These are phyloP conservation scores for Talaromyces sp. DNA, from an alignment of 2,329 filamentous ascomycete species.

Conservation along the genomic window DNA sequence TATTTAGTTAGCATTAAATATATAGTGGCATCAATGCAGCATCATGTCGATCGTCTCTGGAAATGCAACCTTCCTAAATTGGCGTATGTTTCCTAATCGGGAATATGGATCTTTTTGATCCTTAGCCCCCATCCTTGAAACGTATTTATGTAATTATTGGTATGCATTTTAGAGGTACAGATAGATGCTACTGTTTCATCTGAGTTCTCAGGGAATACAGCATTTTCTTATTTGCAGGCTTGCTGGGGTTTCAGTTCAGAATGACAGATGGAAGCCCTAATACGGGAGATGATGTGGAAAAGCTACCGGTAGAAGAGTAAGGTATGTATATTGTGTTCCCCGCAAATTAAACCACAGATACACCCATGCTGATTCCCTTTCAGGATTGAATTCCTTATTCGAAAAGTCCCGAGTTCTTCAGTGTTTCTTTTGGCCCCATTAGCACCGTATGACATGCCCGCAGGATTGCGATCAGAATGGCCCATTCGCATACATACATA, in stretches of 20 bases:
- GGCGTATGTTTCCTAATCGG: neutral
- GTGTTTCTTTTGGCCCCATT: neutral
- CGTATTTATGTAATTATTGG: too few relatives aligned
- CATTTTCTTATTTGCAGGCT: neutral
- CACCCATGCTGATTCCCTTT: neutral
- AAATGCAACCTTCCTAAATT: conserved; percentile 1
- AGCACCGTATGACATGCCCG: neutral
- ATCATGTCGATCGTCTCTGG: neutral
- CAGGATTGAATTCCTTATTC: neutral
- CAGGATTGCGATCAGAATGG: too few relatives aligned
- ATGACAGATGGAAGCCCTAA: neutral
- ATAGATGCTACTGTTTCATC: too few relatives aligned
- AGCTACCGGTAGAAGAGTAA: neutral
- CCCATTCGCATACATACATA: neutral
- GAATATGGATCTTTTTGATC: conserved; percentile 6
- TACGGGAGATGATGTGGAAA: neutral
- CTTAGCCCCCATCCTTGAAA: too few relatives aligned
- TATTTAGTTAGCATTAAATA: neutral
- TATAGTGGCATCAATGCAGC: too few relatives aligned
- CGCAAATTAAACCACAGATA: neutral
- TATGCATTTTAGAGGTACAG: neutral
- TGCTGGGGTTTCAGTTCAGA: neutral
- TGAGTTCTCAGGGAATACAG: too few relatives aligned
- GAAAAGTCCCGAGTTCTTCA: neutral
- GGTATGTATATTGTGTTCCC: neutral